Percentiles rank a stretch among this genome's conserved stretches.
Evolutionary conservation across 805 yeast genomes (phyloP).

Genomic region (Candida manassasensis): DNA sequence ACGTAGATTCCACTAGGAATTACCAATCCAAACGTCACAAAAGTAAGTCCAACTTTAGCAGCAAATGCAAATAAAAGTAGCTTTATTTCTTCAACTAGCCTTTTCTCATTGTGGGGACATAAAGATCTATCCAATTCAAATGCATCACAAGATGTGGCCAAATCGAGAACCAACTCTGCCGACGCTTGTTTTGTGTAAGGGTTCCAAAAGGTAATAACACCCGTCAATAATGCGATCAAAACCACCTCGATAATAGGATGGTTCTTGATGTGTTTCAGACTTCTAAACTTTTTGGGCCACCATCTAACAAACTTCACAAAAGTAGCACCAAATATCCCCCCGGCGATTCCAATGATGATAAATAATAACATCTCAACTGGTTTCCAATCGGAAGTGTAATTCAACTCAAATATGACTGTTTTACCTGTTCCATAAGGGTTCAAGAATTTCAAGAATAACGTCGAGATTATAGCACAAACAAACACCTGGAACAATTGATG

Average conservation of each 20-base stretch:
- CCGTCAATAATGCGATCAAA: slow-evolving; percentile 41
- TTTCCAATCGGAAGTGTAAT: slow-evolving; percentile 49
- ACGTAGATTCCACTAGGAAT: slow-evolving; percentile 60
- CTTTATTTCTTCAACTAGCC: slow-evolving; percentile 27
- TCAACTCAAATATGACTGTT: slow-evolving; percentile 50
- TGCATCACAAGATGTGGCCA: slow-evolving; percentile 48
- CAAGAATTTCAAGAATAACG: slow-evolving; percentile 46
- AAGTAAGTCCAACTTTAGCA: slow-evolving; percentile 43
- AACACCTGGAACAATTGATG: slow-evolving; percentile 51
- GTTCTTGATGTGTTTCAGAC: slow-evolving; percentile 23
- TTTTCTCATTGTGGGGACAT: slow-evolving; percentile 22
- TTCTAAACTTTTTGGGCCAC: slow-evolving; percentile 42
- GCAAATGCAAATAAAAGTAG: slow-evolving; percentile 38
- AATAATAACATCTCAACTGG: slow-evolving; percentile 44
- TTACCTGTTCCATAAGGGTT: slow-evolving; percentile 60
- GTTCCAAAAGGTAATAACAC: slow-evolving; percentile 43
- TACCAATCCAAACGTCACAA: slow-evolving; percentile 53
- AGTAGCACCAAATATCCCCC: slow-evolving; percentile 50
- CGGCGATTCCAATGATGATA: slow-evolving; percentile 45
- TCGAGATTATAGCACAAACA: slow-evolving; percentile 52
- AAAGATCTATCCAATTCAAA: slow-evolving; percentile 21
- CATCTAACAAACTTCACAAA: slow-evolving; percentile 44
- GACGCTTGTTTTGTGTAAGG: slow-evolving; percentile 46
- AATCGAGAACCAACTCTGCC: slow-evolving; percentile 43
- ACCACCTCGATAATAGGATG: slow-evolving; percentile 44